These are phyloP conservation scores for Puccinia coronata DNA, from an alignment of 1,284 basidiomycete genomes.

Conservation along the genomic window DNA sequence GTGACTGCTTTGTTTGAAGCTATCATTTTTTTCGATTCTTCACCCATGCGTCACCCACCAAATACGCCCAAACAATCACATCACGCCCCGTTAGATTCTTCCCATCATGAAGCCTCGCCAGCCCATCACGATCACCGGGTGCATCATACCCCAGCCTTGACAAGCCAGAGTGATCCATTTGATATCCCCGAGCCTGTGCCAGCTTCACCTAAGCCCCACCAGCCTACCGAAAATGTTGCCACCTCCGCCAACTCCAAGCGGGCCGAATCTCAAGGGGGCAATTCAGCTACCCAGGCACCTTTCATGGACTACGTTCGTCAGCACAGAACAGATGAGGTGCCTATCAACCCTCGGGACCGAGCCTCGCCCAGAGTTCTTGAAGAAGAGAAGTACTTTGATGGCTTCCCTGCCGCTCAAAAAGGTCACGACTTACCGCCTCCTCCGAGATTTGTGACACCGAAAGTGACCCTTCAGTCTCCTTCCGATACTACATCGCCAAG, in stretches of 20 bases:
- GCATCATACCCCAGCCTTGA: slow-evolving; percentile 21
- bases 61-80: slow-evolving; percentile 5
- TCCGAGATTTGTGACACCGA: slow-evolving; percentile 18
- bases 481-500: slow-evolving; percentile 22
- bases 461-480: slow-evolving; percentile 24
- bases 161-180: slow-evolving; percentile 39
- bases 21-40: background rate
- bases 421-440: background rate
- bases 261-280: background rate
- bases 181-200: slow-evolving; percentile 6
- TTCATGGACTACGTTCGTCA: background rate
- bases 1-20: background rate
- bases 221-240: background rate
- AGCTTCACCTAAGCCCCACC: background rate
- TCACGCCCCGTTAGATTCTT: background rate
- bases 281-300: background rate
- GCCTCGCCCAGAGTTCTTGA: slow-evolving; percentile 10
- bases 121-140: background rate
- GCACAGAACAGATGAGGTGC: background rate
- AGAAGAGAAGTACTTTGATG: background rate
- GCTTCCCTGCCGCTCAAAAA: background rate
- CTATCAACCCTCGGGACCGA: background rate
- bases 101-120: slow-evolving; percentile 16
- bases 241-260: background rate
- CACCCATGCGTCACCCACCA: background rate